Evolutionary conservation across 495 filamentous ascomycete species (phyloP), one percentile per base, ranked within the genome.

Genomic region (Penicillium tannophilum): DNA sequence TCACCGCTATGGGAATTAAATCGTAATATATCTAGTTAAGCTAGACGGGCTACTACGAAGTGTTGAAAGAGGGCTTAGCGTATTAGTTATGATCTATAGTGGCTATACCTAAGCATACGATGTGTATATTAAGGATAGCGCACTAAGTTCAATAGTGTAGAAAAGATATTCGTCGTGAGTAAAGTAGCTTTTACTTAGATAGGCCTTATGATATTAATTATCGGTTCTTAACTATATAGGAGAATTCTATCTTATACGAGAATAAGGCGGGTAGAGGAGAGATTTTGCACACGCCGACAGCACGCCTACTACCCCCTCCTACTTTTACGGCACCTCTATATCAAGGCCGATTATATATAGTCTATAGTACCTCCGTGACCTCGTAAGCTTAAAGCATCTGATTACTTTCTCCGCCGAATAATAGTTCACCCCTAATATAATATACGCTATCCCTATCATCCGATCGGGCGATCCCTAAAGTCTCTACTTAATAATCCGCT

Each of bases 301-400:
- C 36, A 41, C 7, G 11, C 36, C 14, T 5, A 5, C 14, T 41
- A 11, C 36, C 11, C 36, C 14, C 36, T 41, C 36, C 14, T 41
- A 41, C 36, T n/a, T 41, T 41, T 1, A 11, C 36, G 8, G 12
- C 12, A 41, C 12, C 36, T 16, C 36, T 41, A 41, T 41, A n/a
- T 6, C 14, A 45, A 45, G 43, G 43, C 43, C 19, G 19, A 45
- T 23, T 45, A 24, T 45, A 19, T 45, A 45, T 45, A 41, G 43
- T 45, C 43, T n/a, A 28, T 28, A 28, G 28, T 28, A 24, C 17
- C 43, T 45, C 8, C 23, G 19, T 45, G 12, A 45, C 43, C 6
- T 4, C 4, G 19, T 24, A 45, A 45, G 43, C 43, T 45, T 4
- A 24, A 23, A 45, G 10, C 5, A 45, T 45, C 19, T n/a, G 5